Evolutionary conservation across 2,329 filamentous ascomycete genomes (phyloP).

Genomic region (Trichoderma sp.): DNA sequence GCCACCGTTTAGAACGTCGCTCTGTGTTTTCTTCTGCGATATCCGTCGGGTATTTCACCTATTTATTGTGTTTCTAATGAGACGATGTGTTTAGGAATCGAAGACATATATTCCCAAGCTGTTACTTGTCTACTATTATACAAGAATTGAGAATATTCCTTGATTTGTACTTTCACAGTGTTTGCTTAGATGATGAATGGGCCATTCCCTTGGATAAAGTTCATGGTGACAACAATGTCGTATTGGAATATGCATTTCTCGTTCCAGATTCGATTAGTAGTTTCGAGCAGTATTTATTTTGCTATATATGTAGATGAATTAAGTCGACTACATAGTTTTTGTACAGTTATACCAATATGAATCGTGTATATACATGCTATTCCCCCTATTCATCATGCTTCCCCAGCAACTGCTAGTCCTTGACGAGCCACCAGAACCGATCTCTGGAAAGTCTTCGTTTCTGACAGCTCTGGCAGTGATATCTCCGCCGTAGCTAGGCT

Average conservation of each 20-base stretch:
- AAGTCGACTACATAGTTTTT: not conserved
- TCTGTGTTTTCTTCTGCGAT: not conserved
- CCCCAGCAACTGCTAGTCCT: conserved; percentile 3
- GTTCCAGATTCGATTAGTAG: not conserved
- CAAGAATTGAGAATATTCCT: not conserved
- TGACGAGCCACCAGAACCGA: conserved; percentile 5
- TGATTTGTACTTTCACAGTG: not conserved
- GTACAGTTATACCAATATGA: not conserved
- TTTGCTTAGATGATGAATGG: not conserved
- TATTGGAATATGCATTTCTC: not conserved
- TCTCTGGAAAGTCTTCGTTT: not conserved
- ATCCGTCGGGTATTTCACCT: not conserved
- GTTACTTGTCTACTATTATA: not conserved
- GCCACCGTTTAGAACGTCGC: not conserved
- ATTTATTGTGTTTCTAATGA: not conserved
- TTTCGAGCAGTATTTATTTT: not conserved
- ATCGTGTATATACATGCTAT: not conserved
- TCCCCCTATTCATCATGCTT: not conserved
- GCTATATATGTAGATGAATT: not conserved
- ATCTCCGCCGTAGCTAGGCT: not conserved
- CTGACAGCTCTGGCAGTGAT: not conserved
- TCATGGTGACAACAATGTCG: not conserved
- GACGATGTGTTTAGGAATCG: not conserved
- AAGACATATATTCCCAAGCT: not conserved
- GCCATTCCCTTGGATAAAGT: not conserved